phyloP scores from a whole-genome alignment of 2,329 filamentous ascomycete genomes.

The Fusarium pseudonygamai region DNA sequence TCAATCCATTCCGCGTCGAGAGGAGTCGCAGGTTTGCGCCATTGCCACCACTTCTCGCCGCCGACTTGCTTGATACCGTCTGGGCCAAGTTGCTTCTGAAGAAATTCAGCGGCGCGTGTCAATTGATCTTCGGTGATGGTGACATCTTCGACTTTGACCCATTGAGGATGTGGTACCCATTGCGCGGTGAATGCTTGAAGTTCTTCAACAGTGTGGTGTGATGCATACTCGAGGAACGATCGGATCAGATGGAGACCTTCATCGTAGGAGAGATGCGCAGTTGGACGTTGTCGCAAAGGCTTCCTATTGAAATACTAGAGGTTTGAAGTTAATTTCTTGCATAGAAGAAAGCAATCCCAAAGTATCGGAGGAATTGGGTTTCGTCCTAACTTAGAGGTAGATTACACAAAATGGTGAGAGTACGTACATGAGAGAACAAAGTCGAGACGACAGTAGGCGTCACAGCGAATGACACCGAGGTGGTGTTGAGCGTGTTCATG shows the following conservation, averaged over 20 bases:
- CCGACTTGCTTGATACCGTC: slow-evolving; percentile 80
- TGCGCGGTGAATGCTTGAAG: slow-evolving; percentile 90
- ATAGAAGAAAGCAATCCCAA: not conserved
- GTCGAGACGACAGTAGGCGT: slow-evolving; percentile 90
- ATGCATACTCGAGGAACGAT: slow-evolving; percentile 84
- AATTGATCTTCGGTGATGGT: slow-evolving; percentile 73
- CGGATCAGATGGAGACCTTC: slow-evolving; percentile 90
- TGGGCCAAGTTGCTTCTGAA: slow-evolving; percentile 79
- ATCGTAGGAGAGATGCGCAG: slow-evolving; percentile 91
- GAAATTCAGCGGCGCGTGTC: slow-evolving; percentile 69
- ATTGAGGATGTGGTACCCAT: slow-evolving; percentile 89
- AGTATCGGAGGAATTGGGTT: not conserved
- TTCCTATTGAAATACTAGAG: slow-evolving; percentile 82
- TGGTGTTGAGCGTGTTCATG: slow-evolving; percentile 74
- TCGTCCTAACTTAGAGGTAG: not conserved
- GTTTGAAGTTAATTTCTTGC: slow-evolving; percentile 7
- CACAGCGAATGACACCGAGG: slow-evolving; percentile 83
- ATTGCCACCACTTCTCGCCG: slow-evolving; percentile 89
- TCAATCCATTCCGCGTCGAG: slow-evolving; percentile 95
- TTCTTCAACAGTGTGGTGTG: slow-evolving; percentile 91
- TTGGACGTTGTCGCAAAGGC: slow-evolving; percentile 79
- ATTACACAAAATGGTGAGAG: not conserved
- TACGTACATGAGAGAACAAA: slow-evolving; percentile 81
- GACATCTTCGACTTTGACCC: slow-evolving; percentile 81
- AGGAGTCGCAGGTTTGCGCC: slow-evolving; percentile 73